Base-by-base conservation (phyloP, 2,329 filamentous ascomycete genomes). In the Allantophomopsis lycopodina region DNA sequence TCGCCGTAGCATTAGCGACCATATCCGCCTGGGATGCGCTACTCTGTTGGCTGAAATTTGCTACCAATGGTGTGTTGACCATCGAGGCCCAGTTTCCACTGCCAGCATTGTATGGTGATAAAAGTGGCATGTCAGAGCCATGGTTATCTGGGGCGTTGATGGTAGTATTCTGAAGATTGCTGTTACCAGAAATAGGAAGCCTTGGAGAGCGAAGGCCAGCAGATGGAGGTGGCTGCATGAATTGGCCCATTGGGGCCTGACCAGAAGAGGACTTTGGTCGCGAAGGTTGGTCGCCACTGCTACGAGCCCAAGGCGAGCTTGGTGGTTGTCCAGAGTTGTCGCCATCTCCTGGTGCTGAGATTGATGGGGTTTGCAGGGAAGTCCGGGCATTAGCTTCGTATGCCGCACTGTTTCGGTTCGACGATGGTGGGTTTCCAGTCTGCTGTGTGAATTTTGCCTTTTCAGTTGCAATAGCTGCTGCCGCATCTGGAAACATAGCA, bases 1-100 rank as follows among this genome's bases (percentile, higher is more conserved):
- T 98, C 16, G 91, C 91, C 13, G 91, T 96, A 18, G 91, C 91
- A 56, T 96, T 98, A 43, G 91, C 91, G 42, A 98, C 83, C 89
- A 96, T 96, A 55, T 98, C 91, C 13, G 87, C 88, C 58, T 95
- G 88, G 45, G 59, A 60, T 13, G 68, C 62, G 40, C 55, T 61
- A 50, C 67, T 69, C 44, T 69, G 62, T 21, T 60, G 60, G 46
- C 72, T 80, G 60, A 96, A 98, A 48, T 79, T 89, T 32, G 85
- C 66, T 5, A 89, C 84, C 83, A 96, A 93, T 2, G 91, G 91
- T 2, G 91, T 98, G 63, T 94, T 96, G 47, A 93, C 80, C 83
- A 95, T 94, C 7, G 91, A 96, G 17, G 91, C 91, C 91, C 91
- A 98, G 66, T 91, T 96, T 41, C 85, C 86, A 57, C 86, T 86